Evolutionary conservation across 805 yeast species (phyloP), one percentile per base, ranked within the genome.

Genomic region (Jamesozyma hellenica): DNA sequence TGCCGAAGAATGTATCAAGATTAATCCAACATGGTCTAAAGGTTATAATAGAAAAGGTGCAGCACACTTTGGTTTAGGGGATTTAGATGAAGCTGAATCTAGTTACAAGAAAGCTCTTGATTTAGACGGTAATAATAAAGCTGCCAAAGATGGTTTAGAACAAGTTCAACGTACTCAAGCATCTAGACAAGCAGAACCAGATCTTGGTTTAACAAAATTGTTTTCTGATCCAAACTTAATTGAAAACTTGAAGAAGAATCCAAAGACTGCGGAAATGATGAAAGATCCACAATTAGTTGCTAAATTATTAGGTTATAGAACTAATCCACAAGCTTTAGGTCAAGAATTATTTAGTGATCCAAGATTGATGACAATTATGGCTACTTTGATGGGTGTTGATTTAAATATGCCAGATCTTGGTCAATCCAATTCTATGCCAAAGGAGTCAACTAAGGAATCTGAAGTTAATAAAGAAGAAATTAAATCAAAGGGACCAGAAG

Each of bases 21-120:
- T 87, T 64, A 85, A 83, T 48, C 79, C 87, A 13, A 49, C 80
- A 2, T 92, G 97, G 97, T 87, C 96, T 17, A 92, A 92, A 65
- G 98, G 97, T 35, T 84, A 82, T 69, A 82, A 79, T 55, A 79
- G 99, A 64, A 82, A 82, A 28, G 99, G 85, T 43, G 88, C 96
- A 48, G 98, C 98, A 26, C 76, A 80, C 36, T 80, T 71, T 53
- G 98, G 98, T n/a, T 67, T 82, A 44, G 86, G 86, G 14, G 74
- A 83, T 44, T 71, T 79, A 36, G 87, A 82, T 25, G 82, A 75
- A 17, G 92, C 97, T 34, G 74, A 74, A 50, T 61, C 62, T 21
- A 69, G 82, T 19, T 90, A 86, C 63, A 67, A 77, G 47, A 80
- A 81, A 60, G 94, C 95, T 7, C 65, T 90, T 49, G 82, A 81